phyloP scores from a whole-genome alignment of 2,329 filamentous ascomycete genomes.

The Lachnellula arida region DNA sequence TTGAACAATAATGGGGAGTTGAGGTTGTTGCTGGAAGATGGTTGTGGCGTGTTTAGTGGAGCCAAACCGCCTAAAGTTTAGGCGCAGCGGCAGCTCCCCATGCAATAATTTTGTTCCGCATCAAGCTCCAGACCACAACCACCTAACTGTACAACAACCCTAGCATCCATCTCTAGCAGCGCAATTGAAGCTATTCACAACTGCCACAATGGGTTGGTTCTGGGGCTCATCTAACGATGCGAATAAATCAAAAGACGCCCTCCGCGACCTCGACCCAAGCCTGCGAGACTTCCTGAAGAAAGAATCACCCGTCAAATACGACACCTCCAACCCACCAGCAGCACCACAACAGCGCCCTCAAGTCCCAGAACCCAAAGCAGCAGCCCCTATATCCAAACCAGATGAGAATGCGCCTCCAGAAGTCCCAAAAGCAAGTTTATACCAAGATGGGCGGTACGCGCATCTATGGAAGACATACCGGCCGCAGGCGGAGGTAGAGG shows the following conservation, averaged over 20 bases:
- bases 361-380: constrained; percentile 2
- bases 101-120: background rate
- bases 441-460: constrained; percentile 68
- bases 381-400: constrained; percentile 5
- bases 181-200: background rate
- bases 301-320: constrained; percentile 54
- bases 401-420: constrained; percentile 10
- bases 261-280: constrained; percentile 58
- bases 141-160: no score
- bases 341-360: constrained; percentile 4
- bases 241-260: constrained; percentile 42
- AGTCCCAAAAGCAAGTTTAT: constrained; percentile 47
- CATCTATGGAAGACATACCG: constrained; percentile 91
- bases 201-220: constrained; percentile 32
- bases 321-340: constrained; percentile 19
- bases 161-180: background rate
- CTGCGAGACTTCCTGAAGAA: constrained; percentile 62
- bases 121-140: background rate
- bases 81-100: background rate
- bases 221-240: constrained; percentile 27
- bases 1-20: no score
- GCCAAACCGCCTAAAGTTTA: background rate
- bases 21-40: no score
- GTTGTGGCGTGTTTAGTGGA: no score
- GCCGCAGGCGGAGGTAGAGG: constrained; percentile 65